A percentile compares a stretch with the other conserved stretches of the same genome.
These are phyloP conservation scores for Blastocystis sp. DNA, from an alignment of 352 stramenopile species.

Conservation along the genomic window DNA sequence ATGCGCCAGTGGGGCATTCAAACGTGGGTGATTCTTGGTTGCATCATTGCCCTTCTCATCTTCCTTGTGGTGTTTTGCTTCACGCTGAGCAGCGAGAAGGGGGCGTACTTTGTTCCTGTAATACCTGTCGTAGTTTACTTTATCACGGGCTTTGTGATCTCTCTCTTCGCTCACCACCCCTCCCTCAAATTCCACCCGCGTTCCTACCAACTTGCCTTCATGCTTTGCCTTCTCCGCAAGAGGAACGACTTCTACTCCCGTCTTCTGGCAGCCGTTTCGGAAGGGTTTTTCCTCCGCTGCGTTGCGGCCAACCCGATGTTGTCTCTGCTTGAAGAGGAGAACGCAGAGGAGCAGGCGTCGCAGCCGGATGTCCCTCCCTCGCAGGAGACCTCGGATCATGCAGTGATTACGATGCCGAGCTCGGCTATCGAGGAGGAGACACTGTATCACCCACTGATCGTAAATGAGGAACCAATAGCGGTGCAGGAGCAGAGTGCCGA, in stretches of 20 bases:
- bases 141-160: slow-evolving; percentile 48
- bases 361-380: background rate
- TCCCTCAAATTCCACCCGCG: slow-evolving; percentile 60
- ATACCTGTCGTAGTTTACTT: slow-evolving; percentile 60
- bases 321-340: slow-evolving; percentile 22
- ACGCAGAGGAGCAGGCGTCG: background rate
- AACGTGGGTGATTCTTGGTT: slow-evolving; percentile 71
- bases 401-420: background rate
- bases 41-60: slow-evolving; percentile 40
- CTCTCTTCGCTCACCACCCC: slow-evolving; percentile 25
- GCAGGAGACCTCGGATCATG: background rate
- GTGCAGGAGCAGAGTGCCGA: background rate
- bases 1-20: slow-evolving; percentile 10
- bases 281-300: slow-evolving; percentile 27
- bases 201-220: slow-evolving; percentile 35
- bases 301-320: slow-evolving; percentile 36
- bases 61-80: slow-evolving; percentile 60
- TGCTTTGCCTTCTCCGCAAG: slow-evolving; percentile 64
- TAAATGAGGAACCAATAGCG: background rate
- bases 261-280: slow-evolving; percentile 23
- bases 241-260: slow-evolving; percentile 50
- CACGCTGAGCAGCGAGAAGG: slow-evolving; percentile 15
- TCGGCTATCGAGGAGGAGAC: background rate
- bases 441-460: background rate
- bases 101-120: slow-evolving; percentile 39